phyloP scores from a whole-genome alignment of 164 flowering plant species.

The Macadamia tetraphylla region DNA sequence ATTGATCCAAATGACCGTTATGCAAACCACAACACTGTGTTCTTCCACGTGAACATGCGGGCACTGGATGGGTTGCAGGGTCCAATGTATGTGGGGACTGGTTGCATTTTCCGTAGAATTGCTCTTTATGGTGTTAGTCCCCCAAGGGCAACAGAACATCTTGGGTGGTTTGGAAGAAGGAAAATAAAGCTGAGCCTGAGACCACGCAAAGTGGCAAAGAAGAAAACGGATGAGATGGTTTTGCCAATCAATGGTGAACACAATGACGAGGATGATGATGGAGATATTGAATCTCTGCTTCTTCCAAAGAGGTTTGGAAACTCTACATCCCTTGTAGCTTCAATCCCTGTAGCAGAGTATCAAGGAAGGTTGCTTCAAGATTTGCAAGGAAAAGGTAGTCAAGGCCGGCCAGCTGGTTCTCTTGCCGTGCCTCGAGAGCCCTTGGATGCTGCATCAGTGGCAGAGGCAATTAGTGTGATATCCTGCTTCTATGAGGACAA shows the following conservation, averaged over 20 bases:
- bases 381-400: slow-evolving; percentile 40
- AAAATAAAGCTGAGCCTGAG: slow-evolving; percentile 44
- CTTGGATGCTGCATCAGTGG: slow-evolving; percentile 76
- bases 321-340: slow-evolving; percentile 53
- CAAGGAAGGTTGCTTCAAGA: slow-evolving; percentile 78
- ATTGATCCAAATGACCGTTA: slow-evolving; percentile 86
- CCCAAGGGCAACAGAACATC: slow-evolving; percentile 80
- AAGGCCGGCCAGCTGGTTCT: slow-evolving; percentile 77
- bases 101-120: slow-evolving; percentile 79
- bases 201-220: slow-evolving; percentile 25
- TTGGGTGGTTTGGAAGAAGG: slow-evolving; percentile 67
- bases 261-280: slow-evolving; percentile 32
- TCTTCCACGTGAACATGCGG: slow-evolving; percentile 86
- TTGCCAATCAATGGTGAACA: slow-evolving; percentile 38
- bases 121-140: slow-evolving; percentile 91
- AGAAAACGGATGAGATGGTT: slow-evolving; percentile 40
- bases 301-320: slow-evolving; percentile 76
- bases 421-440: slow-evolving; percentile 82
- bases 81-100: slow-evolving; percentile 95
- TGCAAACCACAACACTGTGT: slow-evolving; percentile 90
- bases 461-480: slow-evolving; percentile 78
- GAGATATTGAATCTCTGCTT: slow-evolving; percentile 45
- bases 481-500: slow-evolving; percentile 87
- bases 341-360: slow-evolving; percentile 83
- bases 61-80: slow-evolving; percentile 95